Evolutionary conservation across 208 protist genomes (phyloP).

Genomic region (Crithidia sp.): DNA sequence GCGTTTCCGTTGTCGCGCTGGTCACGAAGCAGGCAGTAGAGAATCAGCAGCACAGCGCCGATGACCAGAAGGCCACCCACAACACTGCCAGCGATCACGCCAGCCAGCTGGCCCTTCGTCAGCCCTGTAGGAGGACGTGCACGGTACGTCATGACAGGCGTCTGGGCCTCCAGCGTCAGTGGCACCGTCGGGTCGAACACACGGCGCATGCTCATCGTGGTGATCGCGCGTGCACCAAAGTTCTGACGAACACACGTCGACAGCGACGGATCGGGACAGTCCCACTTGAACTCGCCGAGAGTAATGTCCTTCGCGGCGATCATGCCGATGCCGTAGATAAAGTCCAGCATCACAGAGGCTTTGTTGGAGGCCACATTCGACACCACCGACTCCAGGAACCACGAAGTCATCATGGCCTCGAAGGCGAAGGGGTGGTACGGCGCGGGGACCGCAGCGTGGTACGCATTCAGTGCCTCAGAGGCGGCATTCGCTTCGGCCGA

Average conservation of each 20-base stretch:
- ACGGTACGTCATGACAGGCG: constrained; percentile 48
- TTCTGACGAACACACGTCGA: constrained; percentile 35
- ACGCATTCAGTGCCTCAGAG: constrained; percentile 13
- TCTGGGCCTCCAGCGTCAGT: constrained; percentile 9
- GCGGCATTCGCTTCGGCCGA: constrained; percentile 4
- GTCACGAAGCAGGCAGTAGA: constrained; percentile 15
- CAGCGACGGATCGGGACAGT: background rate
- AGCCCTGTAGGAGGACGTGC: background rate
- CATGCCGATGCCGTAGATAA: constrained; percentile 31
- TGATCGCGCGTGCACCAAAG: constrained; percentile 55
- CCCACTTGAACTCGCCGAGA: constrained; percentile 31
- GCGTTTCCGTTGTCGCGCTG: constrained; percentile 51
- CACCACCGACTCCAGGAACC: constrained; percentile 15
- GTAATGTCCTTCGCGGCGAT: constrained; percentile 30
- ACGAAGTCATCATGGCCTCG: constrained; percentile 13
- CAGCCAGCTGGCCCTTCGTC: constrained; percentile 26
- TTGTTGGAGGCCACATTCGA: constrained; percentile 9
- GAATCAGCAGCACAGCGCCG: background rate
- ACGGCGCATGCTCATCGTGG: constrained; percentile 26
- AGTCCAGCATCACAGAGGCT: constrained; percentile 16
- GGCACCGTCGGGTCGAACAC: constrained; percentile 35
- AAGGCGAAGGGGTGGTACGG: constrained; percentile 16
- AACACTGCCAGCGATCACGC: constrained; percentile 34
- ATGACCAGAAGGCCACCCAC: constrained; percentile 7
- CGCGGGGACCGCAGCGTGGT: constrained; percentile 24